Evolutionary conservation across 2,329 filamentous ascomycete species (phyloP).

Genomic region (Fusarium sp.): DNA sequence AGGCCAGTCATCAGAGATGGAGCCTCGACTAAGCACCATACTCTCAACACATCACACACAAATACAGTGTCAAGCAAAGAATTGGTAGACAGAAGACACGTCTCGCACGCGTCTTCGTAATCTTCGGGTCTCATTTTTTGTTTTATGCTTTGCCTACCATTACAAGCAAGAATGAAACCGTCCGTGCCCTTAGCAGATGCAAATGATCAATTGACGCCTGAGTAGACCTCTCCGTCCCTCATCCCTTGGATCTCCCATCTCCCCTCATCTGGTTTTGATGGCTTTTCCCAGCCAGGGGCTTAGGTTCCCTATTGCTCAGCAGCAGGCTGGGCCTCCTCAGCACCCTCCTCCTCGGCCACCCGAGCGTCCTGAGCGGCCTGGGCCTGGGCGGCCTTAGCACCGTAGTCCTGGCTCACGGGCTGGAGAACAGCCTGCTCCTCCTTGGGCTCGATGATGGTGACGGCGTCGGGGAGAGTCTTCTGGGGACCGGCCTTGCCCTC

Average conservation of each 20-base stretch:
- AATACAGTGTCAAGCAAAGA: neutral
- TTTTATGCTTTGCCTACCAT: constrained; percentile 53
- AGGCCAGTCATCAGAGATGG: too few relatives aligned
- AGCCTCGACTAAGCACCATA: neutral
- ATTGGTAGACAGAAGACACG: constrained; percentile 44
- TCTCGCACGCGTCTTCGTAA: constrained; percentile 44
- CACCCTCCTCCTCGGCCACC: constrained; percentile 68
- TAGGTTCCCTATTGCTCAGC: constrained; percentile 54
- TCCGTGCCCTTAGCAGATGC: constrained; percentile 55
- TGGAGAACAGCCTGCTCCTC: constrained; percentile 96
- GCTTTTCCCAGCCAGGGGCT: constrained; percentile 38
- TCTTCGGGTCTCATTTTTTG: constrained; percentile 51
- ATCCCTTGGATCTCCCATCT: constrained; percentile 42
- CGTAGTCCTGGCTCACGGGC: constrained; percentile 98
- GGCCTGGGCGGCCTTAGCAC: constrained; percentile 81
- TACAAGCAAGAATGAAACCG: constrained; percentile 54
- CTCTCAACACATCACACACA: neutral
- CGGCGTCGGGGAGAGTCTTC: constrained; percentile 97
- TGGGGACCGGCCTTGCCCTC: constrained; percentile 98
- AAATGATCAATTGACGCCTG: constrained; percentile 58
- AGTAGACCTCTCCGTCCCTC: constrained; percentile 52
- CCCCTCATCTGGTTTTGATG: constrained; percentile 38
- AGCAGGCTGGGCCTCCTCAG: constrained; percentile 63
- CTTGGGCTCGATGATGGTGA: constrained; percentile 99
- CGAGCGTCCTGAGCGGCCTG: constrained; percentile 74